Conservation (phyloP, 306 rosid species). For the Mimosa pudica region DNA sequence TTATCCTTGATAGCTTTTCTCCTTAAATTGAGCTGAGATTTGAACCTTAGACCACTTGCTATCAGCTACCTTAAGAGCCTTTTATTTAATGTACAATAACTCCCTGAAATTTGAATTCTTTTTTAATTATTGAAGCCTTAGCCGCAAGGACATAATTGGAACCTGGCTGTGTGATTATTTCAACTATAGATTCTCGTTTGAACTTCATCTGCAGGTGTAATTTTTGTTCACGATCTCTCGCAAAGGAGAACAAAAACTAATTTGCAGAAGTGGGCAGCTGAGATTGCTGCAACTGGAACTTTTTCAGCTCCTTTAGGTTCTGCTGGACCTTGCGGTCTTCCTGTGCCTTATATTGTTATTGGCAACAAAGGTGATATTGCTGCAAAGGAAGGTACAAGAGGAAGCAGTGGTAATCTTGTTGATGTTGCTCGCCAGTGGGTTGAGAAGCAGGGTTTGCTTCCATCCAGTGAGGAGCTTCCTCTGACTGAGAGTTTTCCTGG, state of each 20-base stretch:
- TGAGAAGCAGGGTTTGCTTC: slow-evolving; percentile 97
- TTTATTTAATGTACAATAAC: slow-evolving; percentile 18
- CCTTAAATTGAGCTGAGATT: not conserved
- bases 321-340: slow-evolving; percentile 96
- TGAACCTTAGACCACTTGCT: not conserved
- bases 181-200: slow-evolving; percentile 29
- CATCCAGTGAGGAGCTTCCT: slow-evolving; percentile 97
- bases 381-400: slow-evolving; percentile 86
- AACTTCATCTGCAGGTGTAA: slow-evolving; percentile 72
- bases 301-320: slow-evolving; percentile 96
- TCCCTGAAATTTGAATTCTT: slow-evolving; percentile 20
- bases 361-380: slow-evolving; percentile 97
- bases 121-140: slow-evolving; percentile 25
- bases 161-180: slow-evolving; percentile 27
- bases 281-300: slow-evolving; percentile 85
- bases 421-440: slow-evolving; percentile 99
- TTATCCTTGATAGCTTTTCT: not conserved
- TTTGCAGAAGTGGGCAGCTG: slow-evolving; percentile 95
- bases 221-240: slow-evolving; percentile 98
- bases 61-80: not conserved
- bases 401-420: slow-evolving; percentile 97
- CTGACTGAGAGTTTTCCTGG: slow-evolving; percentile 93
- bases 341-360: slow-evolving; percentile 85
- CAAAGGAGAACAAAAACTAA: slow-evolving; percentile 93
- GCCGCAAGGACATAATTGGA: slow-evolving; percentile 13